These are phyloP conservation scores for Cavenderia fasciculata DNA, from an alignment of 78 protist species.

Conservation along the genomic window DNA sequence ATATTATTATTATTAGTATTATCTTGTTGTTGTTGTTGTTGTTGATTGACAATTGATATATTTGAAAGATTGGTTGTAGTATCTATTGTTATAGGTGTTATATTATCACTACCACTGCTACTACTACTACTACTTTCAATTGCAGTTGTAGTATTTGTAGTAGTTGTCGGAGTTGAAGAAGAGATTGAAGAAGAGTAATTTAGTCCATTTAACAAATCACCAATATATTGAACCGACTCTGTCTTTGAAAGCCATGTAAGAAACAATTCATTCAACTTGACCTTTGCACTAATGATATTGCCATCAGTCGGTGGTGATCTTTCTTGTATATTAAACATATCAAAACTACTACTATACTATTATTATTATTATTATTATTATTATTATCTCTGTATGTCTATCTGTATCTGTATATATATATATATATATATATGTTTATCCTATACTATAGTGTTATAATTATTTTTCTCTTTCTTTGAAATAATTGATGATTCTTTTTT, in stretches of 20 bases:
- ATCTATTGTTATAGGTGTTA: background rate
- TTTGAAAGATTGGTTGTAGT: background rate
- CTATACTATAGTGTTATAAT: no score
- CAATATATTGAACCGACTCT: constrained; percentile 49
- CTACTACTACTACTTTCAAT: background rate
- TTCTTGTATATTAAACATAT: constrained; percentile 54
- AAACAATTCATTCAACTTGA: constrained; percentile 65
- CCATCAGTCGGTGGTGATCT: constrained; percentile 51
- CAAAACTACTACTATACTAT: no score
- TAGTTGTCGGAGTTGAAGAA: constrained; percentile 6
- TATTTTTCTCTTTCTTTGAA: no score
- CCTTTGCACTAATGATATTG: constrained; percentile 49
- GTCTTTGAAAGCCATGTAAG: constrained; percentile 34
- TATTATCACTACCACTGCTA: background rate
- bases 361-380: no score
- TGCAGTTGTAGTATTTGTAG: constrained; percentile 5
- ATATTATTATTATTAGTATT: no score
- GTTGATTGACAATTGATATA: background rate
- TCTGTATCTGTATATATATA: no score
- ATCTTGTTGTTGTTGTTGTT: background rate
- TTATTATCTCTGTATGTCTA: no score
- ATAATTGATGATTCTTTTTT: no score
- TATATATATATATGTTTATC: no score
- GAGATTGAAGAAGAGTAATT: constrained; percentile 7
- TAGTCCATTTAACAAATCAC: constrained; percentile 44